Conservation (phyloP, 768 basidiomycete genomes). For the Phallus indusiatus region DNA sequence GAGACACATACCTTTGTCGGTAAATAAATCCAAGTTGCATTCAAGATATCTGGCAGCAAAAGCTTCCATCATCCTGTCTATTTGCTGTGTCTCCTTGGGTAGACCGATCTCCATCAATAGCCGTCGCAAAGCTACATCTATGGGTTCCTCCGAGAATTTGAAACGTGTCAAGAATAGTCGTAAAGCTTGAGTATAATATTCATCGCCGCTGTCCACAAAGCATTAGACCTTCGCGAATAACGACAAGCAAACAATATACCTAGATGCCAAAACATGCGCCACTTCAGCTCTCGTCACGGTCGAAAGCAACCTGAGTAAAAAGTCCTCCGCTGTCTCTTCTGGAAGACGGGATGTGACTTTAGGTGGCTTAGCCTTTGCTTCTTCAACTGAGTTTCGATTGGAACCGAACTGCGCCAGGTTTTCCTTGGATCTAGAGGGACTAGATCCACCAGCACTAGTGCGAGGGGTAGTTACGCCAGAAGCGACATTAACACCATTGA, state of each 20-base stretch:
- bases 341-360: slow-evolving; percentile 38
- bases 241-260: slow-evolving; percentile 34
- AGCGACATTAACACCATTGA: not conserved
- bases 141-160: slow-evolving; percentile 66
- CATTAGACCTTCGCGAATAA: not conserved
- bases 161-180: slow-evolving; percentile 66
- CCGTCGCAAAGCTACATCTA: slow-evolving; percentile 86
- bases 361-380: not conserved
- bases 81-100: slow-evolving; percentile 95
- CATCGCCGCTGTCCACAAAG: slow-evolving; percentile 45
- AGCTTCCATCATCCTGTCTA: slow-evolving; percentile 93
- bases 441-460: not conserved
- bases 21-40: slow-evolving; percentile 77
- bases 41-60: slow-evolving; percentile 78
- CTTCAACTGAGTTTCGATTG: not conserved
- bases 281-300: slow-evolving; percentile 72
- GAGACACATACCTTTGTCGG: slow-evolving; percentile 50
- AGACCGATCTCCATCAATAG: slow-evolving; percentile 87
- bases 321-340: slow-evolving; percentile 62
- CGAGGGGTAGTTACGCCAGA: not conserved
- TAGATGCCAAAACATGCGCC: slow-evolving; percentile 70
- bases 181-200: slow-evolving; percentile 61
- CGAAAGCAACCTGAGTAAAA: slow-evolving; percentile 53
- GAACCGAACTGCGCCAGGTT: not conserved
- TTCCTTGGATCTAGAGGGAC: not conserved